Percentiles rank a stretch among this genome's conserved stretches.
These are phyloP conservation scores for Colletotrichum coccodes DNA, from an alignment of 2,329 filamentous ascomycete genomes.

Conservation along the genomic window DNA sequence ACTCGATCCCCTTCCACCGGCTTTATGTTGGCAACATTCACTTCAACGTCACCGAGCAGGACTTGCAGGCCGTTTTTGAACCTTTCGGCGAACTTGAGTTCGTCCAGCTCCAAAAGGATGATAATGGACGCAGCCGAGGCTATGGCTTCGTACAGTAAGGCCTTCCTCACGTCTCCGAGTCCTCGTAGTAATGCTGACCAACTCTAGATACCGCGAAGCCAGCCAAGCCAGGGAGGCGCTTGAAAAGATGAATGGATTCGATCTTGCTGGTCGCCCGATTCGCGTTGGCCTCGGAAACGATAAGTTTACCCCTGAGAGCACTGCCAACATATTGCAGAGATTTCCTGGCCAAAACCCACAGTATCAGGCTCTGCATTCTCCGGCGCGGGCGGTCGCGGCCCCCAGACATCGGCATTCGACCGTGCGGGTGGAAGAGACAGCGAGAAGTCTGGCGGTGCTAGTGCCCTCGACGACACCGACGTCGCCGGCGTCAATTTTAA, in stretches of 20 bases:
- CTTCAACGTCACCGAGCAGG: slow-evolving; percentile 97
- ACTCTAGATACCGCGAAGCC: slow-evolving; percentile 85
- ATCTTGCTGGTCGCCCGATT: slow-evolving; percentile 95
- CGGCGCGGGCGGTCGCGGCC: slow-evolving; percentile 86
- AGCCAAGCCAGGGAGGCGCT: slow-evolving; percentile 92
- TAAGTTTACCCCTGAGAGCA: slow-evolving; percentile 99
- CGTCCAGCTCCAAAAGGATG: slow-evolving; percentile 97
- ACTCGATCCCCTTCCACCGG: slow-evolving; percentile 94
- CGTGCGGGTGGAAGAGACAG: slow-evolving; percentile 88
- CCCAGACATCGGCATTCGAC: slow-evolving; percentile 89
- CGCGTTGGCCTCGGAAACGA: slow-evolving; percentile 99
- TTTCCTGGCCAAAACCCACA: slow-evolving; percentile 84
- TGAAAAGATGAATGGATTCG: slow-evolving; percentile 99
- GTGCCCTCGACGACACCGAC: slow-evolving; percentile 96
- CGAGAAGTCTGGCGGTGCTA: slow-evolving; percentile 90
- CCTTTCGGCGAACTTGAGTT: slow-evolving; percentile 98
- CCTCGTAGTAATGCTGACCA: slow-evolving; percentile 45
- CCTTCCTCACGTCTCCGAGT: not conserved
- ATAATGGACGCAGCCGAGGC: slow-evolving; percentile 87
- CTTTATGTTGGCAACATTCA: slow-evolving; percentile 99
- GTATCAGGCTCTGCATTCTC: slow-evolving; percentile 92
- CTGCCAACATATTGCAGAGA: slow-evolving; percentile 89
- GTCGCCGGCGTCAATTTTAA: slow-evolving; percentile 99
- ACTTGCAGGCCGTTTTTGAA: slow-evolving; percentile 95
- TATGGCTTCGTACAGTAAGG: slow-evolving; percentile 99